Percentiles rank a stretch among this genome's conserved stretches.
phyloP scores from a whole-genome alignment of 225 moss, liverwort and hornwort species.

The Climacium dendroides region DNA sequence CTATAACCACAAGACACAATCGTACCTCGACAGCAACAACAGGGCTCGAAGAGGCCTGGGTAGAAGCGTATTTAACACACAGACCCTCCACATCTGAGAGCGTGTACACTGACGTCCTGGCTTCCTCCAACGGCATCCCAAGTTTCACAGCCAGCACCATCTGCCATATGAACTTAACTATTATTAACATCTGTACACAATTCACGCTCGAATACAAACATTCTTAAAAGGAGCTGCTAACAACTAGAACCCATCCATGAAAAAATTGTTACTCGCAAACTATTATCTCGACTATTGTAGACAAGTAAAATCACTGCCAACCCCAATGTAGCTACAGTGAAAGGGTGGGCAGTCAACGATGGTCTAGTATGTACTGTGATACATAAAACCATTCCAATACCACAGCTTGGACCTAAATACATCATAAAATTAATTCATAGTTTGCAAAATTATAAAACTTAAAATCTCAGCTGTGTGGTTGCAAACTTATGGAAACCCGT shows the following conservation, averaged over 20 bases:
- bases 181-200: not conserved
- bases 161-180: constrained; percentile 5
- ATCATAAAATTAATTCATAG: not conserved
- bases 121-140: constrained; percentile 56
- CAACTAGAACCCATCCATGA: not conserved
- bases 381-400: not conserved
- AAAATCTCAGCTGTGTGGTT: not conserved
- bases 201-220: not conserved
- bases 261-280: not conserved
- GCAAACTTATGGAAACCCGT: not conserved
- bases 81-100: constrained; percentile 87
- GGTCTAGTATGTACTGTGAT: not conserved
- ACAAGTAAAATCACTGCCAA: not conserved
- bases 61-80: constrained; percentile 61
- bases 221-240: not conserved
- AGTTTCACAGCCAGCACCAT: constrained; percentile 84
- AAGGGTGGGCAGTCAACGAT: not conserved
- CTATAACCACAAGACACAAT: not conserved
- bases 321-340: not conserved
- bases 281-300: not conserved
- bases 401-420: not conserved
- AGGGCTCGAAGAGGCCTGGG: constrained; percentile 44
- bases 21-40: constrained; percentile 56
- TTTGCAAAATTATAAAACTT: not conserved
- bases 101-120: constrained; percentile 33